Base-by-base conservation (phyloP, 257 asterid species). In the Agastache rugosa region DNA sequence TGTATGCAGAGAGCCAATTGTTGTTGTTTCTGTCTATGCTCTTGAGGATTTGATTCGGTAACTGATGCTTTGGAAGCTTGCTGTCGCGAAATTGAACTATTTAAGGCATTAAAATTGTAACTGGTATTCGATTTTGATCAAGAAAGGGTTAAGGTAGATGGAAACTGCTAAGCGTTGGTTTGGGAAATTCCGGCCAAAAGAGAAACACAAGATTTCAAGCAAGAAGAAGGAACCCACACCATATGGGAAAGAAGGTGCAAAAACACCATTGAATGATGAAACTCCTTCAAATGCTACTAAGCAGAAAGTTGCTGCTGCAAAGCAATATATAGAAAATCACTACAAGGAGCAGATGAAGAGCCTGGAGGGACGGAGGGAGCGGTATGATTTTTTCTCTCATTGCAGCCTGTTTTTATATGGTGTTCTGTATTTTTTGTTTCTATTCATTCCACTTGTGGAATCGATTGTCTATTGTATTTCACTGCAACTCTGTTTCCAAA, bases 291-390 rank as follows among this genome's bases (percentile, higher is more conserved):
- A 79, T 83, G 97, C 98, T 62, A 93, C 98, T 37, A 83, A 90
- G 85, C 96, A 88, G 88, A 93, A 93, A 85, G 98, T 73, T 35
- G 98, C 89, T 23, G 98, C 96, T 80, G 98, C 97, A 59, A 93
- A 93, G 84, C 96, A 91, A 80, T 93, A 93, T 71, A 93, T 93
- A 68, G 98, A 93, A 77, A 91, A 89, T 53, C 98, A 93, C 86
- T 93, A 93, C 90, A 91, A 91, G 85, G 98, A 91, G 77, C 98
- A 93, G 82, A 91, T 91, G 98, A 93, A 82, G 88, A 93, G 88
- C 83, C 79, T 93, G 80, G 91, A 93, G 85, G 98, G 91, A 83
- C 84, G 98, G 67, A 87, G 89, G 79, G 97, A 93, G 78, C 84
- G 98, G 98, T 91, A 86, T 77, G 91, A 35, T 55, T 70, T 58